phyloP scores from a whole-genome alignment of 768 basidiomycete species.

The Infundibulicybe gibba region DNA sequence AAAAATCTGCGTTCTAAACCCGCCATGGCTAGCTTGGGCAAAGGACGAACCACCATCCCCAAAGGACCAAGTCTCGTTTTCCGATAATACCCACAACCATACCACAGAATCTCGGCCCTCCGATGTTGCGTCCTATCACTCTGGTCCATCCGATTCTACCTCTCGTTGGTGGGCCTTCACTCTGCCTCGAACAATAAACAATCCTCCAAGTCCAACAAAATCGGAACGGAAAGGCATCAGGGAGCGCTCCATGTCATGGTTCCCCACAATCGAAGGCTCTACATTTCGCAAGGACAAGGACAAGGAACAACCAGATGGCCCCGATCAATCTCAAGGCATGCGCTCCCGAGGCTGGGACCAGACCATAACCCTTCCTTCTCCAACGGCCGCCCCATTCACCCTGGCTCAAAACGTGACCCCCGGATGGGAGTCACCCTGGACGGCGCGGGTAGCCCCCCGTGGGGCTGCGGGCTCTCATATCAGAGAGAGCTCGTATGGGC shows the following conservation, averaged over 20 bases:
- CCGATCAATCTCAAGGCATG: conserved; percentile 8
- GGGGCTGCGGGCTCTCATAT: conserved; percentile 26
- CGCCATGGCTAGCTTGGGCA: conserved; percentile 63
- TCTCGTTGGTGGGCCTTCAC: conserved; percentile 79
- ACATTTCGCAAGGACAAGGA: conserved; percentile 33
- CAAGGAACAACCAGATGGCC: conserved; percentile 11
- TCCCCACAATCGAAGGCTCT: conserved; percentile 34
- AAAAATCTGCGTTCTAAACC: conserved; percentile 3
- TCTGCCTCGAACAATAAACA: conserved; percentile 40
- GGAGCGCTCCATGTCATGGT: conserved; percentile 51
- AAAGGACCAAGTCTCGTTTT: conserved; percentile 32
- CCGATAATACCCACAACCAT: conserved; percentile 20
- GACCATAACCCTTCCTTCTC: conserved; percentile 29
- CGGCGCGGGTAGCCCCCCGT: conserved; percentile 39
- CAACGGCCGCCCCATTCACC: conserved; percentile 42
- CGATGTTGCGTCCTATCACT: conserved; percentile 52
- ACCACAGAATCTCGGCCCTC: conserved; percentile 39
- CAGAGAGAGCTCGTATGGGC: conserved; percentile 22
- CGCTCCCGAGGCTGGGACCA: conserved; percentile 22
- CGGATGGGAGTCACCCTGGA: conserved; percentile 70
- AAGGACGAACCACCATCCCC: conserved; percentile 81
- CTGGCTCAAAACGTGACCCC: conserved; percentile 54
- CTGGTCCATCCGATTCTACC: conserved; percentile 35
- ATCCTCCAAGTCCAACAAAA: conserved; percentile 23
- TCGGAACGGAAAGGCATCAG: conserved; percentile 26